A percentile compares a stretch with the other conserved stretches of the same genome.
phyloP scores from a whole-genome alignment of 2,329 filamentous ascomycete species.

The Plectosphaerella plurivora region DNA sequence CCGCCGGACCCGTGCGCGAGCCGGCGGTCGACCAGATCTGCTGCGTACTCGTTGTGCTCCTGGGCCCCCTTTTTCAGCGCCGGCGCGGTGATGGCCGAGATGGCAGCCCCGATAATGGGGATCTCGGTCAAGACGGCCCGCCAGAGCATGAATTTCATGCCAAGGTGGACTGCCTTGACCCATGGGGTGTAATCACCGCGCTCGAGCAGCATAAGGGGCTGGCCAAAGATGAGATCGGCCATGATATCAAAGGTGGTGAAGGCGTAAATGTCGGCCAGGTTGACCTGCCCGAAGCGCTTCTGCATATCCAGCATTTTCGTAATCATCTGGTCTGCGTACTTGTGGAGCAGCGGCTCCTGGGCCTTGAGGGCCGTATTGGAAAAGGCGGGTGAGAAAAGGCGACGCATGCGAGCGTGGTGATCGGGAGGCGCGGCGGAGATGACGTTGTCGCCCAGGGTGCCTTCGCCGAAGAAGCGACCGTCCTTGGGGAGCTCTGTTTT shows the following conservation, averaged over 20 bases:
- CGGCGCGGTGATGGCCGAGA: not conserved
- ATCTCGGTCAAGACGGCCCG: not conserved
- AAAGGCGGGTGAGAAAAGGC: conserved; percentile 16
- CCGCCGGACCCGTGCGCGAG: conserved; percentile 10
- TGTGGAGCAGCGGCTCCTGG: conserved; percentile 22
- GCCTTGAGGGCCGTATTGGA: conserved; percentile 15
- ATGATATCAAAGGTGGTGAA: conserved; percentile 24
- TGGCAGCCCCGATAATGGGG: not conserved
- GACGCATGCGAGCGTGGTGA: conserved; percentile 8
- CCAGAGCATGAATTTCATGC: conserved; percentile 6
- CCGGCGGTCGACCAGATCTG: conserved; percentile 15
- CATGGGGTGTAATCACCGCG: conserved; percentile 17
- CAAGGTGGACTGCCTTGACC: conserved; percentile 15
- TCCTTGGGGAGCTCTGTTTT: conserved; percentile 9
- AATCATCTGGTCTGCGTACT: conserved; percentile 34
- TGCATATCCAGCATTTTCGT: conserved; percentile 25
- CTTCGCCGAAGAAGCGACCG: conserved; percentile 3
- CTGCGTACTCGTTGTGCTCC: conserved; percentile 4
- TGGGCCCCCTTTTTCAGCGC: conserved; percentile 12
- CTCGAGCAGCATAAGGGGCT: conserved; percentile 20
- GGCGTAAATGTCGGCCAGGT: conserved; percentile 20
- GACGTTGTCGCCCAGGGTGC: not conserved
- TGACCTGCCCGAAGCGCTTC: conserved; percentile 6
- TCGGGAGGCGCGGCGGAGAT: conserved; percentile 12
- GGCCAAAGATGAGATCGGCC: conserved; percentile 23